phyloP scores from a whole-genome alignment of 2,329 filamentous ascomycete genomes.

The Fusarium caatingaense region DNA sequence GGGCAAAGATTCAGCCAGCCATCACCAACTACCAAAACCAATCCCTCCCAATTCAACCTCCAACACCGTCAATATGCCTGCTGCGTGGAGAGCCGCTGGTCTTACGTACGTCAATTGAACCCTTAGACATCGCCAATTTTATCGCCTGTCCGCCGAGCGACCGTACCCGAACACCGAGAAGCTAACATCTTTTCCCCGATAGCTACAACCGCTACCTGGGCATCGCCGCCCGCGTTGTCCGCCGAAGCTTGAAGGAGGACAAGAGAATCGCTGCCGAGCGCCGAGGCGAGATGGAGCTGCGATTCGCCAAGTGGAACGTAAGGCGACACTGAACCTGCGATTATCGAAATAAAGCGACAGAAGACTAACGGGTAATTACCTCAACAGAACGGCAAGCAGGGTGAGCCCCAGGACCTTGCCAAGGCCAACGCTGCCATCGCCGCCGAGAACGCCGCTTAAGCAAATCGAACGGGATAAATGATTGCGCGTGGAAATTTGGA shows the following conservation, averaged over 20 bases:
- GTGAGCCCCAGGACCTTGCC: constrained; percentile 80
- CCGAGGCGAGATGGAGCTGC: constrained; percentile 88
- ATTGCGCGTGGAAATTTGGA: constrained; percentile 42
- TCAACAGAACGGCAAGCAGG: constrained; percentile 92
- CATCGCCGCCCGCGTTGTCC: constrained; percentile 92
- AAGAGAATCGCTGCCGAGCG: constrained; percentile 88
- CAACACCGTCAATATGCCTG: constrained; percentile 81
- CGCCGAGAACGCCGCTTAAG: constrained; percentile 54
- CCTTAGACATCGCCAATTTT: constrained; percentile 18
- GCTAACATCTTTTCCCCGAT: constrained; percentile 53
- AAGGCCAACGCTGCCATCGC: constrained; percentile 62
- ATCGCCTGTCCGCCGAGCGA: constrained; percentile 15
- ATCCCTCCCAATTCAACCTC: constrained; percentile 46
- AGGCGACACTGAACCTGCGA: constrained; percentile 33
- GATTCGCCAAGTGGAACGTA: constrained; percentile 96
- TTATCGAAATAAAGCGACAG: constrained; percentile 6
- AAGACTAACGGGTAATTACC: constrained; percentile 50
- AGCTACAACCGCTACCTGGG: constrained; percentile 99
- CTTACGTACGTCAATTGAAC: constrained; percentile 79
- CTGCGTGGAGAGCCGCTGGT: constrained; percentile 98
- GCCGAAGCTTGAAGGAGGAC: constrained; percentile 96
- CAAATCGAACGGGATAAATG: constrained; percentile 25
- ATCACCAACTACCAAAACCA: constrained; percentile 50
- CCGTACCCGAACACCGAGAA: constrained; percentile 39
- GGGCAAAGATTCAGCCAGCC: constrained; percentile 53